Base-by-base conservation (phyloP, 371 early-diverging fungal genomes). In the Mortierella sp. region DNA sequence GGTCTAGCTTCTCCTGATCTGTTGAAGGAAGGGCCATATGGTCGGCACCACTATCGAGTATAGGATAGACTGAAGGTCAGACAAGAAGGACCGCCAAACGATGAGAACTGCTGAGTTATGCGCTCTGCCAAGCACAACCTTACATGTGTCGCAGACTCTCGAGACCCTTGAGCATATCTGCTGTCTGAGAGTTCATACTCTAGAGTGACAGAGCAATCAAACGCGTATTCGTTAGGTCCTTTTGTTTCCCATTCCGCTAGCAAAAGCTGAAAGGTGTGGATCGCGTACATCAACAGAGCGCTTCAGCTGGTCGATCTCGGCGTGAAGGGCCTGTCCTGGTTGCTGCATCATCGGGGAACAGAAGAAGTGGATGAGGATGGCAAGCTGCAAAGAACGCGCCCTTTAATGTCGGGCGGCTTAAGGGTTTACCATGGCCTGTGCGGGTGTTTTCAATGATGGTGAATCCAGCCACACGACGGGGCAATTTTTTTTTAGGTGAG, bases 161-260 rank as follows among this genome's bases (percentile, higher is more conserved):
- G 26, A 68, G 68, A 18, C 48, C 55, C 27, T 61, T 68, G 19
- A 74, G 58, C 56, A 74, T 74, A 31, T 74, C 74, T 23, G 74
- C 74, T 13, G 74, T 60, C 45, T 74, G 74, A 24, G 69, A 68
- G 50, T 74, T 68, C 69, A 74, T 74, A 48, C 74, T 74, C 74
- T 74, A 60, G n/a, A 19, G 55, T n/a, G 34, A 51, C 18, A 28
- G 23, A 23, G 12, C 7, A 16, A 21, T 9, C 14, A 42, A 45
- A 31, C 28, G 24, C 5, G 5, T 7, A 9, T n/a, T 19, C 18
- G 54, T n/a, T n/a, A n/a, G n/a, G n/a, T n/a, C n/a, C n/a, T n/a
- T n/a, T n/a, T n/a, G n/a, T n/a, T n/a, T n/a, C n/a, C n/a, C n/a
- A n/a, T n/a, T n/a, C n/a, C n/a, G n/a, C n/a, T n/a, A n/a, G n/a